Evolutionary conservation across 192 early-diverging fungal genomes (phyloP).

Genomic region (Thamnidium elegans): DNA sequence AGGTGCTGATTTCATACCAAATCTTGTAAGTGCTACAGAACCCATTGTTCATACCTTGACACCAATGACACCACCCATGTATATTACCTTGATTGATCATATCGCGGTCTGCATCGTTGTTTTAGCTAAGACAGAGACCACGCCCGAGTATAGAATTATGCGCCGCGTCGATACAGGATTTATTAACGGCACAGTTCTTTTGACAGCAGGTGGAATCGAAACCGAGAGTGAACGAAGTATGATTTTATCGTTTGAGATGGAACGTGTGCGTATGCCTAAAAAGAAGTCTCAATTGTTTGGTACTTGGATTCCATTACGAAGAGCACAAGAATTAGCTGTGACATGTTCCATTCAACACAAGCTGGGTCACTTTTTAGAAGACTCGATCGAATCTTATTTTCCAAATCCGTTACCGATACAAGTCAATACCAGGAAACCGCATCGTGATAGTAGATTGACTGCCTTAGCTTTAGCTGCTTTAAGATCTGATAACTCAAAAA

Average conservation of each 20-base stretch:
- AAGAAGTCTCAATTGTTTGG: conserved; percentile 71
- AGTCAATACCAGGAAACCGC: conserved; percentile 20
- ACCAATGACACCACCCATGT: conserved; percentile 41
- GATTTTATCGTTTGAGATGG: conserved; percentile 81
- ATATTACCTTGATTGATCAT: conserved; percentile 52
- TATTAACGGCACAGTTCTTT: conserved; percentile 81
- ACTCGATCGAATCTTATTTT: conserved; percentile 66
- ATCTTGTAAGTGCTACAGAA: background rate
- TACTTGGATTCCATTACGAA: conserved; percentile 89
- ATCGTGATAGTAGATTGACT: conserved; percentile 17
- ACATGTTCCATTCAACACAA: conserved; percentile 77
- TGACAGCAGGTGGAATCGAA: conserved; percentile 83
- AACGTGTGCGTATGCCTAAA: conserved; percentile 70
- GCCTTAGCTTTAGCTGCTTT: conserved; percentile 29
- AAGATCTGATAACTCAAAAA: conserved; percentile 5
- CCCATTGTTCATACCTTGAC: conserved; percentile 10
- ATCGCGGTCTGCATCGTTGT: conserved; percentile 46
- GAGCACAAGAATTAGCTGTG: conserved; percentile 79
- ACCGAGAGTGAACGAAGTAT: conserved; percentile 83
- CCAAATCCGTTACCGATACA: conserved; percentile 58
- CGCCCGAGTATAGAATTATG: conserved; percentile 63
- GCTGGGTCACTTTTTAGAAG: conserved; percentile 73
- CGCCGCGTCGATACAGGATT: conserved; percentile 80
- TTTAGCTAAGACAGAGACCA: conserved; percentile 30
- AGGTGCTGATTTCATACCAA: background rate